Conservation (phyloP, 495 filamentous ascomycete species). For the Saxispiralis lemnorum region DNA sequence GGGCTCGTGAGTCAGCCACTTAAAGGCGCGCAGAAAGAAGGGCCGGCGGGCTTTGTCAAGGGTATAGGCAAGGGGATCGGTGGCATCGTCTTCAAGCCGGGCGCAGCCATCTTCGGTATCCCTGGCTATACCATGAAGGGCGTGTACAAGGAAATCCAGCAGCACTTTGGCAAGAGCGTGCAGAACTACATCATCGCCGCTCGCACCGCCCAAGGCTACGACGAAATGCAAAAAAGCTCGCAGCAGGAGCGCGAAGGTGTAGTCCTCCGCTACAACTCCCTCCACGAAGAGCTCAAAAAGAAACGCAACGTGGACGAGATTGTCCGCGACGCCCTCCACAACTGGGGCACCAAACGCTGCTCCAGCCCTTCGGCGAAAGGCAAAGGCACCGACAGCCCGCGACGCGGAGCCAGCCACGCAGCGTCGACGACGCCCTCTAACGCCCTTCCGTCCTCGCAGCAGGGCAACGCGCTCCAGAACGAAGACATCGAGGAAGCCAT, state of each 20-base stretch:
- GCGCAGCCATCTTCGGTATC: slow-evolving; percentile 47
- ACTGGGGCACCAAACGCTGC: neutral
- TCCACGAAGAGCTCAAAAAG: slow-evolving; percentile 37
- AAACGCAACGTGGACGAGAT: slow-evolving; percentile 35
- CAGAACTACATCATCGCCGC: slow-evolving; percentile 56
- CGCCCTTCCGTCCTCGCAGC: too few relatives aligned
- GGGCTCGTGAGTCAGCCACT: slow-evolving; percentile 55
- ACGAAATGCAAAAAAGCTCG: slow-evolving; percentile 35
- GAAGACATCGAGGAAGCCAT: slow-evolving; percentile 54
- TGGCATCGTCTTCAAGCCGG: slow-evolving; percentile 50
- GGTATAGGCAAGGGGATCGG: slow-evolving; percentile 61
- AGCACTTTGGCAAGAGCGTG: slow-evolving; percentile 41
- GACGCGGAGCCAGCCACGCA: too few relatives aligned
- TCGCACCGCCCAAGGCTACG: slow-evolving; percentile 52
- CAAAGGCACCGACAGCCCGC: slow-evolving; percentile 1
- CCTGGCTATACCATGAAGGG: slow-evolving; percentile 61
- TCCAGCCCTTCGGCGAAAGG: neutral
- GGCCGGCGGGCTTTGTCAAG: slow-evolving; percentile 50
- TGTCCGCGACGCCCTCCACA: slow-evolving; percentile 15
- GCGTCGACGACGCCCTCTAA: too few relatives aligned
- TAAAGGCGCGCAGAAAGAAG: slow-evolving; percentile 49
- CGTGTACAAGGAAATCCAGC: slow-evolving; percentile 54
- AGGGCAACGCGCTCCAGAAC: slow-evolving; percentile 14
- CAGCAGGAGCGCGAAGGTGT: slow-evolving; percentile 39
- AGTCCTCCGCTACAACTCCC: slow-evolving; percentile 36